Conservation (phyloP, 306 rosid genomes). For the Hippophae tibetana region DNA sequence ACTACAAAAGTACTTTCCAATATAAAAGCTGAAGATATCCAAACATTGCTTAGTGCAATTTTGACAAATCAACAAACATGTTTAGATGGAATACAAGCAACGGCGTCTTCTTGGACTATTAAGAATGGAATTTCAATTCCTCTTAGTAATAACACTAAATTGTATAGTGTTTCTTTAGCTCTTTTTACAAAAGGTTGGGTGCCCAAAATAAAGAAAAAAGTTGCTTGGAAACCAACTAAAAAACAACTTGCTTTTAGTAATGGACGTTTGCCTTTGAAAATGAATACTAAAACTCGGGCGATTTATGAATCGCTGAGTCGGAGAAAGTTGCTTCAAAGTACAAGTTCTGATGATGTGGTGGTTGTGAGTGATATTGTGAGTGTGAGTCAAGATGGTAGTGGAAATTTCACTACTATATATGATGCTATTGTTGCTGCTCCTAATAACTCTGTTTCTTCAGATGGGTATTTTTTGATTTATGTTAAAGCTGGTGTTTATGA, state of each 20-base stretch:
- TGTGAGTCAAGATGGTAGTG: conserved; percentile 68
- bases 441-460: conserved; percentile 38
- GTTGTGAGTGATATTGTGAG: conserved; percentile 49
- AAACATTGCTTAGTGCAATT: conserved; percentile 58
- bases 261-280: conserved; percentile 60
- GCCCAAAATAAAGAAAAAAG: conserved; percentile 22
- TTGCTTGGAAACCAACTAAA: conserved; percentile 17
- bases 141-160: conserved; percentile 63
- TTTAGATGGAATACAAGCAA: conserved; percentile 56
- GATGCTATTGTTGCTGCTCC: conserved; percentile 82
- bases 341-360: conserved; percentile 21
- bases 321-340: conserved; percentile 40
- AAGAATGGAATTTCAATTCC: conserved; percentile 52
- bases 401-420: conserved; percentile 61
- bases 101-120: conserved; percentile 55
- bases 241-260: conserved; percentile 40
- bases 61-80: conserved; percentile 80
- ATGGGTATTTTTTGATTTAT: conserved; percentile 68
- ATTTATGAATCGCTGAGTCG: conserved; percentile 56
- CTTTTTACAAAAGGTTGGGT: conserved; percentile 71
- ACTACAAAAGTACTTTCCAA: conserved; percentile 28
- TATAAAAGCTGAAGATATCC: conserved; percentile 53
- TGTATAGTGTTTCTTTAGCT: conserved; percentile 69
- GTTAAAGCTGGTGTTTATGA: conserved; percentile 76
- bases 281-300: conserved; percentile 41